phyloP scores from a whole-genome alignment of 306 rosid genomes.

The Prunus mira region DNA sequence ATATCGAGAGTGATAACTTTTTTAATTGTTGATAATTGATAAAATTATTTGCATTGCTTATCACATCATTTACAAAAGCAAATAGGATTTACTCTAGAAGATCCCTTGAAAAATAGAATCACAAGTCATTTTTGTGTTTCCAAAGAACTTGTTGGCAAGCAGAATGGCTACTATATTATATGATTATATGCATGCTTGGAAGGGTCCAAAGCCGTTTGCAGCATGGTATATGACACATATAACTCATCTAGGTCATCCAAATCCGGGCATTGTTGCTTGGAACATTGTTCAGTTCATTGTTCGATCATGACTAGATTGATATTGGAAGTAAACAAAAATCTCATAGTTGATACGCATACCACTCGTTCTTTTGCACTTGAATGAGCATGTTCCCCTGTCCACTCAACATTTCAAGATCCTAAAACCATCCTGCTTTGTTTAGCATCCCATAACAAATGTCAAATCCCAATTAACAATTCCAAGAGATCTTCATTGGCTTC shows the following conservation, averaged over 20 bases:
- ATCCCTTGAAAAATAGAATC: background rate
- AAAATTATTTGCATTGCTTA: no score
- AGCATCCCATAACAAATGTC: background rate
- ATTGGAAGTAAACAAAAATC: background rate
- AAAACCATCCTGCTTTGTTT: background rate
- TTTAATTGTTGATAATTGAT: no score
- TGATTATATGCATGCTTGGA: background rate
- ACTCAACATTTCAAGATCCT: slow-evolving; percentile 4
- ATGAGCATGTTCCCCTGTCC: slow-evolving; percentile 13
- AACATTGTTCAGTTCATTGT: background rate
- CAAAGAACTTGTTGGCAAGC: background rate
- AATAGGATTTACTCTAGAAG: background rate
- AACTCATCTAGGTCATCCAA: background rate
- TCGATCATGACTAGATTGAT: background rate
- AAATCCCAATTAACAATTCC: background rate
- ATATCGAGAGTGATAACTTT: no score
- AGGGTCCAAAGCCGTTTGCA: background rate
- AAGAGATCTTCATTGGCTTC: background rate
- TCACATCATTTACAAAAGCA: no score
- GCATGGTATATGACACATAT: background rate
- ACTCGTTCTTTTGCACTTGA: background rate
- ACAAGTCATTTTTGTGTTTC: background rate
- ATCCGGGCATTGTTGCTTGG: background rate
- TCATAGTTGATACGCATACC: background rate
- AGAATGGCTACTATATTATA: background rate